Base-by-base conservation (phyloP, 352 stramenopile genomes). In the Phytophthora sp. region DNA sequence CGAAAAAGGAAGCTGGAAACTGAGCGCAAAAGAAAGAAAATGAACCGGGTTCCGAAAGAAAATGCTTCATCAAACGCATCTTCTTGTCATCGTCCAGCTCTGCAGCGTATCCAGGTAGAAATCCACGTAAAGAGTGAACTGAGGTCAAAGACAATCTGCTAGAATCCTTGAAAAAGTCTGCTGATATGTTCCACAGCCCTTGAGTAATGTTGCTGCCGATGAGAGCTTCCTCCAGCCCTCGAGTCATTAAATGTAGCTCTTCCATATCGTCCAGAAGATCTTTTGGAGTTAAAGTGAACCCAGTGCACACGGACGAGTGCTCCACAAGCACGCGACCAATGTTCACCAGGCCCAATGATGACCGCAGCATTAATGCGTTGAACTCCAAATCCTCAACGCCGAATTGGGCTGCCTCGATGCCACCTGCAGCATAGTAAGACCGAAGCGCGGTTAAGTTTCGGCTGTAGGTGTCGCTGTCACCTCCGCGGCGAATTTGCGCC, bases 351-450 rank as follows among this genome's bases (percentile, higher is more conserved):
- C 77, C 77, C 20, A 82, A 64, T 1, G 81, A 71, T 7, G 85
- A 94, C 15, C 81, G 77, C 31, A 94, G 71, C n/a, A 84, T 75
- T 20, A 95, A 61, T 6, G 87, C 57, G 61, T 95, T 95, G 64
- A 93, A 95, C 61, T 95, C 87, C 39, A 90, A 74, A 57, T 95
- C 87, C 29, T 86, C 61, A 4, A 91, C 82, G n/a, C 66, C 59
- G 33, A 94, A 84, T 62, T 4, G 60, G 57, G 21, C 46, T 44
- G 56, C 27, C 21, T 74, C 54, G 39, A 13, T 33, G 21, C 26
- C 41, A 47, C 29, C 23, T 18, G 24, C 42, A 46, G 24, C 21
- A 42, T 59, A 50, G 35, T 26, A 12, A 6, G 55, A 69, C 18
- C 51, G 30, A 15, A 69, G 29, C 36, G 23, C 8, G 16, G 16